Evolutionary conservation across 2,329 filamentous ascomycete species (phyloP).

Genomic region (Ascochyta lentis): DNA sequence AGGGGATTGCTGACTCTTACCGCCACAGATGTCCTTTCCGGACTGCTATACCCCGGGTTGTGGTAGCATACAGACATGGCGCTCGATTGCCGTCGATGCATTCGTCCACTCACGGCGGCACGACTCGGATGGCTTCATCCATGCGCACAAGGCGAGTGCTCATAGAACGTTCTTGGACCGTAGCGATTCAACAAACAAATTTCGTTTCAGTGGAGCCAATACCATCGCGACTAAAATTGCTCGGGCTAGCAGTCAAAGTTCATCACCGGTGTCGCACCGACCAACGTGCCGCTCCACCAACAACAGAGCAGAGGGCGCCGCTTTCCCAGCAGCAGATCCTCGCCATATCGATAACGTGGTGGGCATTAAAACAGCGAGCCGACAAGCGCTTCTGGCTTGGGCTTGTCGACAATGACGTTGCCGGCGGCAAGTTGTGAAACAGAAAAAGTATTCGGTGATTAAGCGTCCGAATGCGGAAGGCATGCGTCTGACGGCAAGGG

Average conservation of each 20-base stretch:
- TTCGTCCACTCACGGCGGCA: slow-evolving; percentile 11
- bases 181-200: slow-evolving; percentile 15
- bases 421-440: slow-evolving; percentile 24
- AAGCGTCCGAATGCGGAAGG: slow-evolving; percentile 17
- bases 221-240: slow-evolving; percentile 12
- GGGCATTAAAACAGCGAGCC: slow-evolving; percentile 16
- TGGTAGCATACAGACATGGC: neutral
- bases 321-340: slow-evolving; percentile 17
- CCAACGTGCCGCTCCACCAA: slow-evolving; percentile 19
- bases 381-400: slow-evolving; percentile 11
- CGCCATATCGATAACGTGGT: slow-evolving; percentile 22
- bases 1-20: neutral
- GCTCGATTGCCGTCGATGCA: slow-evolving; percentile 9
- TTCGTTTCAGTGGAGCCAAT: slow-evolving; percentile 19
- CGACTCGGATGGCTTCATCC: slow-evolving; percentile 10
- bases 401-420: slow-evolving; percentile 24
- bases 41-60: neutral
- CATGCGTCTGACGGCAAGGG: slow-evolving; percentile 14
- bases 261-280: slow-evolving; percentile 25
- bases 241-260: slow-evolving; percentile 18
- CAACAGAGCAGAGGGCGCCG: slow-evolving; percentile 10
- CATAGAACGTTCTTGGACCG: slow-evolving; percentile 18
- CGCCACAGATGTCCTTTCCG: neutral
- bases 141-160: slow-evolving; percentile 12
- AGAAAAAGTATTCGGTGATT: slow-evolving; percentile 17